Base-by-base conservation (phyloP, 169 alveolate genomes). In the Perkinsus marinus region DNA sequence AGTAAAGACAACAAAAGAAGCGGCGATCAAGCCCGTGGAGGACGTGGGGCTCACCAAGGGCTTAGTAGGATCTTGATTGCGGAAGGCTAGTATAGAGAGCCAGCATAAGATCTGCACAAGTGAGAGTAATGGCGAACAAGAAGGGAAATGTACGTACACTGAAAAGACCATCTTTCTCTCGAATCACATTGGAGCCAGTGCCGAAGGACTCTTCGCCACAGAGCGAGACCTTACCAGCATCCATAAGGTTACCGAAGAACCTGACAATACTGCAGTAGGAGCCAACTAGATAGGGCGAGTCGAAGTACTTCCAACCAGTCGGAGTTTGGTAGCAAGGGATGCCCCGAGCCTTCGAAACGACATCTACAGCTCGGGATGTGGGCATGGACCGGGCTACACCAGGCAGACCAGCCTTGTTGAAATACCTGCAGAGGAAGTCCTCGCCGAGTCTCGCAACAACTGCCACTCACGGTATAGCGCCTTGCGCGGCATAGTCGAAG, bases 301-400 rank as follows among this genome's bases (percentile, higher is more conserved):
- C n/a, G n/a, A n/a, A n/a, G n/a, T 57, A 57, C 94, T 98, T 98
- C 99, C 99, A 98, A 0, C 99, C 99, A 3, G 99, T 98, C 34
- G 99, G 99, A 9, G 97, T 96, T 93, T 98, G 99, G 95, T 96
- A 98, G 68, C 96, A 91, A 39, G 94, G 94, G 68, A 97, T 94
- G 39, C 98, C 98, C 68, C 97, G 94, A 68, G 97, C 96, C 89
- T 95, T 94, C 6, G 98, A 98, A 19, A 98, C 99, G 93, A 93
- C 92, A 93, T 98, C 98, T 34, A 97, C 94, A 34, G 99, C 99
- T 5, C 97, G 95, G 7, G 99, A 96, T 13, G 99, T 98, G 22
- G 99, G 99, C 99, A 98, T 98, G 38, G 98, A 96, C 93, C 99
- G 95, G 7, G 99, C 98, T 7, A 97, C 98, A 2, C 99, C 99